Evolutionary conservation across 1,139 yeast genomes (phyloP).

Genomic region (Saccharomyces hybrid): DNA sequence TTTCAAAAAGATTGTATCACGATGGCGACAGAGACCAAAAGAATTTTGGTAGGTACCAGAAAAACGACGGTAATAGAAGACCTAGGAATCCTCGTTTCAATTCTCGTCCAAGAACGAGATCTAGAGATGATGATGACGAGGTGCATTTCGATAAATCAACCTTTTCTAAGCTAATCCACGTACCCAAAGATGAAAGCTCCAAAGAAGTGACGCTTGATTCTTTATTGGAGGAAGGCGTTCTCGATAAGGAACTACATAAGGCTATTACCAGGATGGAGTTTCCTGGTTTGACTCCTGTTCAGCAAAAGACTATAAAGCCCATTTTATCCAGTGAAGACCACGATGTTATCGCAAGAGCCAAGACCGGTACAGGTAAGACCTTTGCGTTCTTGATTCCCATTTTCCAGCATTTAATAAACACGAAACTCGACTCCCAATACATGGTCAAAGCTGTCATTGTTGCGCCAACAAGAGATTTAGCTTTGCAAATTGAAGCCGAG

Average conservation of each 20-base stretch:
- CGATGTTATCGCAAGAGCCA: conserved; percentile 81
- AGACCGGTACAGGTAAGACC: conserved; percentile 95
- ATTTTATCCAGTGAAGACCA: conserved; percentile 44
- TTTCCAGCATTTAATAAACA: conserved; percentile 46
- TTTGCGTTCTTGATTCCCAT: conserved; percentile 81
- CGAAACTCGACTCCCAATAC: conserved; percentile 19
- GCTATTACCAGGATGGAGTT: conserved; percentile 41
- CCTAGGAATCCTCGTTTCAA: background rate
- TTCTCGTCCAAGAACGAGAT: conserved; percentile 3
- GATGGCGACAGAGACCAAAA: background rate
- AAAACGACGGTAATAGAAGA: background rate
- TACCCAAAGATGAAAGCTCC: conserved; percentile 14
- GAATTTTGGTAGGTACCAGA: background rate
- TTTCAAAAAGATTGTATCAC: background rate
- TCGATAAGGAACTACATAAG: conserved; percentile 19
- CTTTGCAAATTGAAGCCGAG: conserved; percentile 73
- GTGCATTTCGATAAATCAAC: conserved; percentile 6
- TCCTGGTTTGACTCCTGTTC: conserved; percentile 64
- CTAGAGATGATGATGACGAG: conserved; percentile 9
- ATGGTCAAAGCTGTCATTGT: conserved; percentile 56
- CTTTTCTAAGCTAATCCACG: conserved; percentile 16
- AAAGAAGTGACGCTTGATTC: conserved; percentile 21
- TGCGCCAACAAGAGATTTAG: conserved; percentile 91
- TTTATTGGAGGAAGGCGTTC: conserved; percentile 22
- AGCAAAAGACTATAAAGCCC: conserved; percentile 63